Percentiles rank a stretch among this genome's conserved stretches.
Evolutionary conservation across 1,139 yeast genomes (phyloP).

Genomic region (Taiozyma onychis): DNA sequence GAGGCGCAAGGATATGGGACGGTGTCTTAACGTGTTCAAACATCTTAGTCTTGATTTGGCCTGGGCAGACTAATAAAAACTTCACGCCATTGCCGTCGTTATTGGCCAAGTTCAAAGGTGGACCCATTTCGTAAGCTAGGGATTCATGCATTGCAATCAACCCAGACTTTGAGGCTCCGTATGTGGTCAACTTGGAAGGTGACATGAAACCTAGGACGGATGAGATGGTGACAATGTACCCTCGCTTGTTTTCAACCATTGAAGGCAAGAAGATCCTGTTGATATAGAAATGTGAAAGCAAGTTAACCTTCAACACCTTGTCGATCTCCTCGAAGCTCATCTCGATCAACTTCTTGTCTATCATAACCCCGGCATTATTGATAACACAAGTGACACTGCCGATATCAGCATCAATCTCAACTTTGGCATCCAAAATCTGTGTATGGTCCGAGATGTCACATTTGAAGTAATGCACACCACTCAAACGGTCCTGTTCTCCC

Average conservation of each 20-base stretch:
- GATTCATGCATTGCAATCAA: conserved; percentile 80
- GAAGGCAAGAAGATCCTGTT: conserved; percentile 66
- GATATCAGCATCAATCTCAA: conserved; percentile 33
- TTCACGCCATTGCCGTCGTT: conserved; percentile 44
- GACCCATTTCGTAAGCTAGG: conserved; percentile 64
- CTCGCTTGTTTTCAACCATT: conserved; percentile 59
- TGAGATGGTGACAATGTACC: conserved; percentile 75
- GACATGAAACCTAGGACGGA: conserved; percentile 81
- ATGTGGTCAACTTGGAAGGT: conserved; percentile 73
- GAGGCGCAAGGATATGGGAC: conserved; percentile 71
- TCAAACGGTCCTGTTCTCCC: conserved; percentile 26
- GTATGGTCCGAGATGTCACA: conserved; percentile 63
- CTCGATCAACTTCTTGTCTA: conserved; percentile 52
- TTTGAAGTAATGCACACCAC: conserved; percentile 45
- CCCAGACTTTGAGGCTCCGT: conserved; percentile 90
- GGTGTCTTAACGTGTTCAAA: conserved; percentile 72
- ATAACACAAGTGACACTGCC: conserved; percentile 65
- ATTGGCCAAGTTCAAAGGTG: conserved; percentile 21
- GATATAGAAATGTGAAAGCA: conserved; percentile 64
- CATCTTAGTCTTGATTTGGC: conserved; percentile 73
- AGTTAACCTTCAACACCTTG: conserved; percentile 55
- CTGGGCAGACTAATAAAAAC: conserved; percentile 78
- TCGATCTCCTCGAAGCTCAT: conserved; percentile 54
- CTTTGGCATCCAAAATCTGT: conserved; percentile 35
- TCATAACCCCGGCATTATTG: conserved; percentile 77